Evolutionary conservation across 1,284 basidiomycete genomes (phyloP), one percentile per base, ranked within the genome.

Genomic region (Mycosarcoma mackinlayi): DNA sequence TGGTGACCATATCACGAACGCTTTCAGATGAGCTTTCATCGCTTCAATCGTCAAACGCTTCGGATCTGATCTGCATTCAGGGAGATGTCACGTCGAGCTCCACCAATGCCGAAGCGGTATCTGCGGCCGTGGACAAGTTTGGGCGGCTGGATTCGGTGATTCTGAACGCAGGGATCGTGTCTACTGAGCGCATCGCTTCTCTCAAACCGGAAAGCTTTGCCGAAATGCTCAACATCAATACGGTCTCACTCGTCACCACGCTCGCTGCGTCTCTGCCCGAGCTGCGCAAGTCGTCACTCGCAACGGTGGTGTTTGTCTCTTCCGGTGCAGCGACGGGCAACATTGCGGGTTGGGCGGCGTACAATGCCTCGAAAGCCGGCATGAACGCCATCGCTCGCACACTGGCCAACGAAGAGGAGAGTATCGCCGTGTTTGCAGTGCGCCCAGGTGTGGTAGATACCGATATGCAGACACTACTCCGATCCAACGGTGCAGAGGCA

Each of bases 381-480:
- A 86, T 93, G 88, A 94, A 94, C 82, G 89, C 90, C 19, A 85
- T 94, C 35, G 71, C 53, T 55, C 91, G 92, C 71, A 94, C 92
- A 0, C 84, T 94, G 6, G 90, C 89, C 4, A 87, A 88, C 65
- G 93, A 94, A 82, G 92, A 95, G 80, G 87, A 88, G 3, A 84
- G 86, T 19, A 84, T 95, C n/a, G 86, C 88, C 3, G 88, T 87
- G 11, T 86, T 94, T 27, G 90, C 92, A 6, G 74, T 95, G 1
- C 87, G 92, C 0, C 93, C 93, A 0, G 93, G 93, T 18, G 90
- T 90, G 81, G 92, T 94, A 10, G 89, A 93, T 47, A 84, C 77
- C 39, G 79, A 83, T 48, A 75, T 80, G 53, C 55, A 55, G 21
- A 55, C 52, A 3, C 25, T 65, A 1, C 39, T 71, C 1, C 28